These are phyloP conservation scores for Tulasnella sp. DNA, from an alignment of 768 basidiomycete species.

Conservation along the genomic window DNA sequence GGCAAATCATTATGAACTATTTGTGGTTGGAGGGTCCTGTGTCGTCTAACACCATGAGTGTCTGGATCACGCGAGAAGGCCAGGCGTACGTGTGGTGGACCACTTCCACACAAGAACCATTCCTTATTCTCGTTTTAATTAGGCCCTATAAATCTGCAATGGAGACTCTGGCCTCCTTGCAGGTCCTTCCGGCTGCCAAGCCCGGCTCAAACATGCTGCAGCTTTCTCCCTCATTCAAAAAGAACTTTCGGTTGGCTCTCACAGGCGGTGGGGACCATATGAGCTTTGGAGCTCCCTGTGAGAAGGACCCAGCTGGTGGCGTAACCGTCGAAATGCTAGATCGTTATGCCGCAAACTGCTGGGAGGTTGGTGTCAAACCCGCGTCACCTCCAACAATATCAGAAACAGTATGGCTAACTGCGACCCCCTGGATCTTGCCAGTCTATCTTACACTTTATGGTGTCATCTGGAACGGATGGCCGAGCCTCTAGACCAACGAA, in stretches of 20 bases:
- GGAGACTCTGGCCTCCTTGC: conserved; percentile 56
- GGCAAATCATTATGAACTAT: conserved; percentile 82
- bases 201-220: conserved; percentile 30
- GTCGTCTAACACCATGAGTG: conserved; percentile 58
- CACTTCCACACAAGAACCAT: neutral
- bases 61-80: conserved; percentile 65
- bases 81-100: conserved; percentile 51
- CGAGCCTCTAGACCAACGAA: conserved; percentile 69
- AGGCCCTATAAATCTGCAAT: conserved; percentile 74
- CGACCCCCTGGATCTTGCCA: conserved; percentile 34
- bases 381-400: neutral
- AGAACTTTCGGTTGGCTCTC: conserved; percentile 74
- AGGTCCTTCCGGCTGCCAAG: conserved; percentile 56
- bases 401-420: neutral
- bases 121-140: conserved; percentile 22
- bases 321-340: conserved; percentile 62
- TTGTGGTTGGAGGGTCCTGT: conserved; percentile 83
- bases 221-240: conserved; percentile 59
- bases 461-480: conserved; percentile 82
- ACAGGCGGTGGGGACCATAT: conserved; percentile 76
- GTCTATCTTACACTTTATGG: conserved; percentile 98
- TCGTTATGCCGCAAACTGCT: conserved; percentile 76
- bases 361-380: conserved; percentile 66
- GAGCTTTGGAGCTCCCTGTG: conserved; percentile 80
- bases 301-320: conserved; percentile 46